Evolutionary conservation across 345 rosid genomes (phyloP).

Genomic region (Abelmoschus esculentus): DNA sequence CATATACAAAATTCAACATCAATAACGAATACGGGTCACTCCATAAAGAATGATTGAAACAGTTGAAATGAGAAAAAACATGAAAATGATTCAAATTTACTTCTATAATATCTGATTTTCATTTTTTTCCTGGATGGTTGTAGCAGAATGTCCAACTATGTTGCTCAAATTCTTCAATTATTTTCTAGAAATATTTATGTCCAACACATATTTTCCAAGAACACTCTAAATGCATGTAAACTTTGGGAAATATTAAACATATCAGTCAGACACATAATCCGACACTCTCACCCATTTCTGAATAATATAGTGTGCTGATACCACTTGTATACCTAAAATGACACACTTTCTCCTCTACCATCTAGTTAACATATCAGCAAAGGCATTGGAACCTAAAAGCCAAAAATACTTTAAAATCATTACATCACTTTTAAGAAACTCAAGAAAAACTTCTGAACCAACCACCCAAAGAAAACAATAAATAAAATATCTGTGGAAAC

Average conservation of each 20-base stretch:
- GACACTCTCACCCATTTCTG: neutral
- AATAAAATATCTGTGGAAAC: too few relatives aligned
- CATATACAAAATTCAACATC: constrained; percentile 6
- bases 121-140: neutral
- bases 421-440: neutral
- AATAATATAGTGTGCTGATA: neutral
- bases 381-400: neutral
- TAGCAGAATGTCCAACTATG: neutral
- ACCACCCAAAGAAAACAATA: neutral
- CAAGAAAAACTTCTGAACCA: neutral
- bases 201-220: neutral
- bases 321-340: neutral
- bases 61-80: neutral
- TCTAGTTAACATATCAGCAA: neutral
- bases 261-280: neutral
- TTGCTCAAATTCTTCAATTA: neutral
- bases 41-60: too few relatives aligned
- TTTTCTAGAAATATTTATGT: neutral
- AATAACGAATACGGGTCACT: too few relatives aligned
- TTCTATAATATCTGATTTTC: neutral
- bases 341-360: neutral
- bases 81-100: neutral
- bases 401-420: neutral
- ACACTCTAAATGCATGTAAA: neutral
- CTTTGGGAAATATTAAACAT: neutral